A percentile compares a stretch with the other conserved stretches of the same genome.
phyloP scores from a whole-genome alignment of 768 basidiomycete species.

The Myochromella boudieri region DNA sequence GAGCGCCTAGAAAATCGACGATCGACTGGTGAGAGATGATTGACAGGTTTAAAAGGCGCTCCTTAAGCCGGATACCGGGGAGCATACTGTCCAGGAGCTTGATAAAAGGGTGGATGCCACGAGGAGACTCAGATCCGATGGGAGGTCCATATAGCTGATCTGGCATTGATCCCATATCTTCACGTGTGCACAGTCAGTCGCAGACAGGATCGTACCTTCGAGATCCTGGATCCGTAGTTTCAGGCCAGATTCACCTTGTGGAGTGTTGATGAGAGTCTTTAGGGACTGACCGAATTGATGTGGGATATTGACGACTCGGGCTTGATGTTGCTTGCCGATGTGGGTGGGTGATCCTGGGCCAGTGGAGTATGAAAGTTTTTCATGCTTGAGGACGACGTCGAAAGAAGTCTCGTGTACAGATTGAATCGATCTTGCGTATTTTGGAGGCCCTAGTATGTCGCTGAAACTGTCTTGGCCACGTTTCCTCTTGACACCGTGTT shows the following conservation, averaged over 20 bases:
- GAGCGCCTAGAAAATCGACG: constrained; percentile 35
- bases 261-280: not conserved
- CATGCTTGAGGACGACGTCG: constrained; percentile 37
- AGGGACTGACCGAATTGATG: no score
- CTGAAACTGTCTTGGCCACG: constrained; percentile 38
- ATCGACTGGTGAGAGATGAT: constrained; percentile 41
- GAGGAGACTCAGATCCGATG: constrained; percentile 41
- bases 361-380: constrained; percentile 27
- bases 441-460: constrained; percentile 41
- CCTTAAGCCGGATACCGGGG: constrained; percentile 48
- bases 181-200: no score
- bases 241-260: constrained; percentile 6
- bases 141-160: constrained; percentile 41
- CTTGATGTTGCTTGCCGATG: not conserved
- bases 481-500: constrained; percentile 15
- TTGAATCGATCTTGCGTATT: constrained; percentile 42
- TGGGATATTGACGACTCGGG: not conserved
- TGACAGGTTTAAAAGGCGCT: constrained; percentile 33
- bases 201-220: constrained; percentile 26
- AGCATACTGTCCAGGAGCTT: constrained; percentile 39
- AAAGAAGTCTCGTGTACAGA: constrained; percentile 45
- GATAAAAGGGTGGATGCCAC: constrained; percentile 33
- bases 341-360: constrained; percentile 7
- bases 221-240: constrained; percentile 25
- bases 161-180: constrained; percentile 17